phyloP scores from a whole-genome alignment of 192 early-diverging fungal species.

The Chytriomyces sp. region DNA sequence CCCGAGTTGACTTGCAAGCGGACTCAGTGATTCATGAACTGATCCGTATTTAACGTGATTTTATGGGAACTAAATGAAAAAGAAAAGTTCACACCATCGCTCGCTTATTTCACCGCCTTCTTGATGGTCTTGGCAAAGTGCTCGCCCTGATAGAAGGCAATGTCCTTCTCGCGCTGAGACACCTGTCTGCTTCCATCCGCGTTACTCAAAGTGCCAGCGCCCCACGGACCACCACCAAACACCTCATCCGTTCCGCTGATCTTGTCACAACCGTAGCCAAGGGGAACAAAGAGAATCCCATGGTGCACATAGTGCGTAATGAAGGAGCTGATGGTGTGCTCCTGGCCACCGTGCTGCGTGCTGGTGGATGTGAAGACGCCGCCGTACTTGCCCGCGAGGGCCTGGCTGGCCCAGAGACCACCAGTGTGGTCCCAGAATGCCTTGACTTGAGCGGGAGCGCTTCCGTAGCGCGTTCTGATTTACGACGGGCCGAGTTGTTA shows the following conservation, averaged over 20 bases:
- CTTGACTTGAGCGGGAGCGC: constrained; percentile 77
- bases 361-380: constrained; percentile 76
- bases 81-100: background rate
- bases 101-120: no score
- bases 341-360: constrained; percentile 80
- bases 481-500: background rate
- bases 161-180: constrained; percentile 61
- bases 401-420: constrained; percentile 54
- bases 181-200: constrained; percentile 68
- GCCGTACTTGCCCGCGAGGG: constrained; percentile 70
- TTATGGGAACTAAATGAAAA: no score
- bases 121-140: constrained; percentile 40
- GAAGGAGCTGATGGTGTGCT: constrained; percentile 68
- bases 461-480: constrained; percentile 62
- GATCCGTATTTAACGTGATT: no score
- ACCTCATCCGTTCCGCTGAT: constrained; percentile 64
- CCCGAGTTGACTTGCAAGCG: no score
- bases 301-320: constrained; percentile 75
- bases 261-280: constrained; percentile 43
- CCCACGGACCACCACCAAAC: constrained; percentile 69
- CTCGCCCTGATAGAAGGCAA: constrained; percentile 49
- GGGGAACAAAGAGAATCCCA: constrained; percentile 77
- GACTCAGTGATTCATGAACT: no score
- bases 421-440: constrained; percentile 69
- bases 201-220: constrained; percentile 65